Percentiles rank a stretch among this genome's conserved stretches.
Evolutionary conservation across 148 eudicot genomes (phyloP).

Genomic region (Tetragonia tetragonoides): DNA sequence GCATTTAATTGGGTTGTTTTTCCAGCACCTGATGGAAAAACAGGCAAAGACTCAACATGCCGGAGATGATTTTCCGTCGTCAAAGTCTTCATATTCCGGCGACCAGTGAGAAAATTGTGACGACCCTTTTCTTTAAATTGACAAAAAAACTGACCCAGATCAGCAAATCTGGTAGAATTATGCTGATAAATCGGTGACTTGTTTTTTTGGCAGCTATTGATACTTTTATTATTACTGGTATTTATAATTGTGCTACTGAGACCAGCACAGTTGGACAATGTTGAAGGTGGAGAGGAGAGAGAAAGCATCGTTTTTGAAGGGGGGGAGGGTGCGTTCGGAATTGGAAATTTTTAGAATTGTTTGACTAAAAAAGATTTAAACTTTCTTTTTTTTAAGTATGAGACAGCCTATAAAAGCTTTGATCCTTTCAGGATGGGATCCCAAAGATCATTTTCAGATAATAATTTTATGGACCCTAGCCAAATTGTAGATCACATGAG

Average conservation of each 20-base stretch:
- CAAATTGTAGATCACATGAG: neutral
- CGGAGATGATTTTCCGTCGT: constrained; percentile 14
- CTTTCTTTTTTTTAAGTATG: neutral
- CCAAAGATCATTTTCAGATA: neutral
- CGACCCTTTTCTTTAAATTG: neutral
- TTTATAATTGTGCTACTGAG: neutral
- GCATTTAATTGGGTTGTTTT: constrained; percentile 50
- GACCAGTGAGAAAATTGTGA: neutral
- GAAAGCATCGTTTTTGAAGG: neutral
- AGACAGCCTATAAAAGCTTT: neutral
- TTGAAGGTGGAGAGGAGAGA: neutral
- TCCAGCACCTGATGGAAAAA: constrained; percentile 48
- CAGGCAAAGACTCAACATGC: constrained; percentile 49
- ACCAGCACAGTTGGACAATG: neutral
- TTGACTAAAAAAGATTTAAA: too few species aligned
- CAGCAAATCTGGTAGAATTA: neutral
- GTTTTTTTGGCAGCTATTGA: neutral
- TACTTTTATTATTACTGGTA: neutral
- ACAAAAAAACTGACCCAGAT: neutral
- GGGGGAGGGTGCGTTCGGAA: neutral
- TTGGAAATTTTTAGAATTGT: too few species aligned
- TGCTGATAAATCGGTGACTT: too few species aligned
- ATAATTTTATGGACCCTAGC: neutral
- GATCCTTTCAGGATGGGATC: neutral
- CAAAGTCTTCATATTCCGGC: neutral